Evolutionary conservation across 305 asterid species (phyloP).

Genomic region (Stenogyne calaminthoides): DNA sequence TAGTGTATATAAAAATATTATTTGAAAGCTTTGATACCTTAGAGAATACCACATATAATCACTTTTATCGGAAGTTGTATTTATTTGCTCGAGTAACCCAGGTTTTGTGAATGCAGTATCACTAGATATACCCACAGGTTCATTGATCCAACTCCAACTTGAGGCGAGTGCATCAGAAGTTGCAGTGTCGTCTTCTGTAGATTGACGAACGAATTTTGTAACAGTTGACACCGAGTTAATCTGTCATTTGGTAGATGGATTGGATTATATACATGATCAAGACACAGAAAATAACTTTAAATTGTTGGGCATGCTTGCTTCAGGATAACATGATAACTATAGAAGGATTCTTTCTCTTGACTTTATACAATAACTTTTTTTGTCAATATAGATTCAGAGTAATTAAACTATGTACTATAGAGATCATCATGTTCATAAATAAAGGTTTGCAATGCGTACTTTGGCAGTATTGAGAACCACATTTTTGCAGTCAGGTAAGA

Average conservation of each 20-base stretch:
- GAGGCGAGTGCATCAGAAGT: conserved; percentile 46
- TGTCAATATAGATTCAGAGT: neutral
- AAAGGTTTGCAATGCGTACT: conserved; percentile 48
- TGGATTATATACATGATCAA: neutral
- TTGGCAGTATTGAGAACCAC: conserved; percentile 86
- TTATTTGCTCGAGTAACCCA: conserved; percentile 85
- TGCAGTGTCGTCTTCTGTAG: conserved; percentile 47
- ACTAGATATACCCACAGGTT: conserved; percentile 91
- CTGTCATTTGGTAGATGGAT: conserved; percentile 44
- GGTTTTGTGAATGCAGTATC: conserved; percentile 52
- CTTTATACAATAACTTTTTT: neutral
- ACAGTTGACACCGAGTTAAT: conserved; percentile 67
- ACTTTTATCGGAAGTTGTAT: conserved; percentile 86
- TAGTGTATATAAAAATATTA: neutral
- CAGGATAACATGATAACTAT: conserved; percentile 3
- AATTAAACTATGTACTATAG: neutral
- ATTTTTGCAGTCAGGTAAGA: conserved; percentile 92
- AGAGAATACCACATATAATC: conserved; percentile 92
- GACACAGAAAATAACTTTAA: neutral
- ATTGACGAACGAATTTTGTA: conserved; percentile 48
- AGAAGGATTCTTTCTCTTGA: neutral
- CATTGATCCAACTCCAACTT: conserved; percentile 81
- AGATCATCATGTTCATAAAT: neutral
- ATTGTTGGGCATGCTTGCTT: neutral
- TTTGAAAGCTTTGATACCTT: conserved; percentile 48